These are phyloP conservation scores for Amanita phalloides DNA, from an alignment of 768 basidiomycete genomes.

Conservation along the genomic window DNA sequence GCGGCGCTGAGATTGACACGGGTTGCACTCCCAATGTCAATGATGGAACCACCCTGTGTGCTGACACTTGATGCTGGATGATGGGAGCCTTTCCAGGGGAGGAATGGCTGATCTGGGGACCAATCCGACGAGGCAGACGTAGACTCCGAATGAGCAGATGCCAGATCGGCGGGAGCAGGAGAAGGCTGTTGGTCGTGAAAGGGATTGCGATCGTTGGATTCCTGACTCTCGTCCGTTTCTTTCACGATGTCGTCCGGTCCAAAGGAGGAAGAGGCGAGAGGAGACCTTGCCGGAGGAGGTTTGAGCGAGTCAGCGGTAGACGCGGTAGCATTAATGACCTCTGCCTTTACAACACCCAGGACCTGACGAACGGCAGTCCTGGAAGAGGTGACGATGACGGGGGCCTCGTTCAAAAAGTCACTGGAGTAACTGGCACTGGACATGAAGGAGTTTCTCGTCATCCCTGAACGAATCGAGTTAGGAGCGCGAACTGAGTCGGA, in stretches of 20 bases:
- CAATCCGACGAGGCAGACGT: constrained; percentile 20
- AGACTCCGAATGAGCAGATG: constrained; percentile 11
- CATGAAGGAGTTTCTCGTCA: constrained; percentile 59
- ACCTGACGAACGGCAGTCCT: constrained; percentile 61
- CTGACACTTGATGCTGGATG: constrained; percentile 50
- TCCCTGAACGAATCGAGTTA: constrained; percentile 42
- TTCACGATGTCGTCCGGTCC: constrained; percentile 53
- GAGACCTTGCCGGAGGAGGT: constrained; percentile 39
- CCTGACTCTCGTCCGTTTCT: constrained; percentile 45
- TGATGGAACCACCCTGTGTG: constrained; percentile 49
- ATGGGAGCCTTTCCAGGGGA: constrained; percentile 30
- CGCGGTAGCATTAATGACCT: constrained; percentile 52
- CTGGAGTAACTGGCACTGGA: constrained; percentile 68
- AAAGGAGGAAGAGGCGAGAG: constrained; percentile 61
- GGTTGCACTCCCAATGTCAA: constrained; percentile 54
- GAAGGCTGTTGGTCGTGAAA: constrained; percentile 50
- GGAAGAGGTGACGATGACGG: constrained; percentile 68
- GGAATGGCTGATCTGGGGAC: constrained; percentile 25
- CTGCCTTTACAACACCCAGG: constrained; percentile 67
- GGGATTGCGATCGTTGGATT: constrained; percentile 33
- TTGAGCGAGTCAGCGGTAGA: constrained; percentile 28
- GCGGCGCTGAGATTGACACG: constrained; percentile 47
- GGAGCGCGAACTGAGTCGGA: constrained; percentile 34
- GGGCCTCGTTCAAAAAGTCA: constrained; percentile 72
- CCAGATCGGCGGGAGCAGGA: constrained; percentile 26